Percentiles rank a stretch among this genome's conserved stretches.
Evolutionary conservation across 176 grass and related monocot genomes (phyloP).

Genomic region (Themeda triandra): DNA sequence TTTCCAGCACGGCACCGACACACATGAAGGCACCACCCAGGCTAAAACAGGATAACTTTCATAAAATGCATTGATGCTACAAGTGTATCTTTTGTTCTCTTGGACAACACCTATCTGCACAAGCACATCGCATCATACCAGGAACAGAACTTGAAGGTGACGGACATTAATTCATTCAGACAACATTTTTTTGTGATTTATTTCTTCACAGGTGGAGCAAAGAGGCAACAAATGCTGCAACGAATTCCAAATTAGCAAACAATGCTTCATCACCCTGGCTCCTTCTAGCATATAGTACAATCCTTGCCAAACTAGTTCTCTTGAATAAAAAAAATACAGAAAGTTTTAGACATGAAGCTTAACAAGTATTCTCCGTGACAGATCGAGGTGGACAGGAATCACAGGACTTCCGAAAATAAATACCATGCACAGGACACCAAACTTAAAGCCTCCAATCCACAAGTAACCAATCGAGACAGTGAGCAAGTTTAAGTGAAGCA

Average conservation of each 20-base stretch:
- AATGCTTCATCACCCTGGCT: neutral
- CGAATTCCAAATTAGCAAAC: neutral
- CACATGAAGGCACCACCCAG: neutral
- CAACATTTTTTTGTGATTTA: neutral
- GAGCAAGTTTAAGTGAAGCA: neutral
- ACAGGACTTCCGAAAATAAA: neutral
- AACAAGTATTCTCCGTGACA: neutral
- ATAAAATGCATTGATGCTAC: too few species aligned
- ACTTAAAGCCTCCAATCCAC: conserved; percentile 4
- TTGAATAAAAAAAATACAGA: neutral
- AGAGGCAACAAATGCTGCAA: conserved; percentile 9
- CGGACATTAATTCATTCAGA: neutral
- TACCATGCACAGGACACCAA: neutral
- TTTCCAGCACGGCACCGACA: neutral
- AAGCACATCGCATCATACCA: neutral
- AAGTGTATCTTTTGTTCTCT: too few species aligned
- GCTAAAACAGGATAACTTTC: too few species aligned
- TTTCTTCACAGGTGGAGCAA: neutral
- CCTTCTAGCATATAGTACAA: conserved; percentile 2
- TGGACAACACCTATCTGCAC: too few species aligned
- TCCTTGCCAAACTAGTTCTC: neutral
- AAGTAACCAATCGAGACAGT: neutral
- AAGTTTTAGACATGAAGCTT: neutral
- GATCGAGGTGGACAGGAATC: neutral
- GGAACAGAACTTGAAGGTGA: neutral